Percentiles rank a stretch among this genome's conserved stretches.
These are phyloP conservation scores for Syzygium jambos DNA, from an alignment of 345 rosid species.

Conservation along the genomic window DNA sequence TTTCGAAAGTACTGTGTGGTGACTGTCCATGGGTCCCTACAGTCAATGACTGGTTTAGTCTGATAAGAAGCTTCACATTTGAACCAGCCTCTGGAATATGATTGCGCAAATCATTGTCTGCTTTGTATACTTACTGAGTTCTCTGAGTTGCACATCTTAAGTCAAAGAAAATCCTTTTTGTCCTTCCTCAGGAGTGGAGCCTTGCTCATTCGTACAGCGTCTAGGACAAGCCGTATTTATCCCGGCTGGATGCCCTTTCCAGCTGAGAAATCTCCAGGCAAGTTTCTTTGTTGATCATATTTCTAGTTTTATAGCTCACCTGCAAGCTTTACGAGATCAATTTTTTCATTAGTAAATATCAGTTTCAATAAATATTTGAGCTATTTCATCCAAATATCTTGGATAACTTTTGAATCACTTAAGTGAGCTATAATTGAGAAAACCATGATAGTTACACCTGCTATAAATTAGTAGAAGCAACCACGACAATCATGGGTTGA, in stretches of 20 bases:
- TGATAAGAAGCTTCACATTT: neutral
- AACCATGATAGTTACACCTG: neutral
- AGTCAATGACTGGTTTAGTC: neutral
- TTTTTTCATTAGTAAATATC: neutral
- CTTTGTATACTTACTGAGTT: neutral
- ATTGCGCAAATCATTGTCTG: neutral
- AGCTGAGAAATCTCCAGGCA: constrained; percentile 72
- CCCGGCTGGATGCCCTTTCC: constrained; percentile 97
- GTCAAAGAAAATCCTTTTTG: neutral
- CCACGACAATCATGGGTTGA: neutral
- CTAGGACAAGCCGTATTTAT: constrained; percentile 81
- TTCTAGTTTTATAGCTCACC: neutral
- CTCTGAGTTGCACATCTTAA: neutral
- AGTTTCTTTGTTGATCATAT: neutral
- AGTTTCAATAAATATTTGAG: neutral
- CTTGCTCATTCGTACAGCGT: constrained; percentile 81
- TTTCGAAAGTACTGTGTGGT: neutral
- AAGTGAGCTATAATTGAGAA: neutral
- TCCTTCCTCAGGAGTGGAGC: constrained; percentile 68
- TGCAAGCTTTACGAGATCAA: neutral
- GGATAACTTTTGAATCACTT: neutral
- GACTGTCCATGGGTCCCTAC: neutral
- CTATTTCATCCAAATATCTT: neutral
- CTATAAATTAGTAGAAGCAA: neutral
- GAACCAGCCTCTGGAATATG: neutral